These are phyloP conservation scores for Sugiyamaella valdiviana DNA, from an alignment of 805 yeast species.

Conservation along the genomic window DNA sequence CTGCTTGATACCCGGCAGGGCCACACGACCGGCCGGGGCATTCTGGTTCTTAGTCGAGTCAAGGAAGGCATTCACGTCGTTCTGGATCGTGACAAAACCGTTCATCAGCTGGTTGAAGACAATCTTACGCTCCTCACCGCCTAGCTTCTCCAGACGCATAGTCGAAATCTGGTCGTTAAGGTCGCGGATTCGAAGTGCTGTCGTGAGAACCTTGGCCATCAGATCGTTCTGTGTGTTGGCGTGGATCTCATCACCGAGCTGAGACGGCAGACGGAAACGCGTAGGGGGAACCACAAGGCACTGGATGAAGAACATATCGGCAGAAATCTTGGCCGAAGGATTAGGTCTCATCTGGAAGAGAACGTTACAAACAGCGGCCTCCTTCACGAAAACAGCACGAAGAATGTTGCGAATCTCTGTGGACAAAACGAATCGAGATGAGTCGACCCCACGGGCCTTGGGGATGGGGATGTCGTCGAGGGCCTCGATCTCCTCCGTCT, in stretches of 20 bases:
- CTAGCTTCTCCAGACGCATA: conserved; percentile 52
- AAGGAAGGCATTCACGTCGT: conserved; percentile 88
- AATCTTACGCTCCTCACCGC: conserved; percentile 60
- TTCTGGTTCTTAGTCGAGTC: conserved; percentile 87
- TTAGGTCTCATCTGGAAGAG: conserved; percentile 79
- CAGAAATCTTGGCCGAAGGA: conserved; percentile 39
- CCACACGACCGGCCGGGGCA: conserved; percentile 56
- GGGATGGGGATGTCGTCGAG: conserved; percentile 35
- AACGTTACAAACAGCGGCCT: conserved; percentile 58
- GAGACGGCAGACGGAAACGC: conserved; percentile 92
- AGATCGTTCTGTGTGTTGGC: conserved; percentile 91
- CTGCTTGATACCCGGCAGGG: conserved; percentile 95
- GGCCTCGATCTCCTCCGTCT: conserved; percentile 22
- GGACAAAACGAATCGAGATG: conserved; percentile 80
- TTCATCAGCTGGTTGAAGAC: conserved; percentile 89
- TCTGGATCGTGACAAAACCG: conserved; percentile 89
- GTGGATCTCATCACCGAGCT: conserved; percentile 92
- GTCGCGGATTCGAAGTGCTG: conserved; percentile 78
- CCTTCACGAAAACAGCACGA: conserved; percentile 67
- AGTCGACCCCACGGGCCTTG: conserved; percentile 49
- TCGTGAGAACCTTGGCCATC: conserved; percentile 69
- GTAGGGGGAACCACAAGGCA: conserved; percentile 93
- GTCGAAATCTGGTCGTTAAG: conserved; percentile 75
- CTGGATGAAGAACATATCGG: conserved; percentile 87
- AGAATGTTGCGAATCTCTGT: conserved; percentile 80